phyloP scores from a whole-genome alignment of 192 early-diverging fungal genomes.

The Geranomyces variabilis region DNA sequence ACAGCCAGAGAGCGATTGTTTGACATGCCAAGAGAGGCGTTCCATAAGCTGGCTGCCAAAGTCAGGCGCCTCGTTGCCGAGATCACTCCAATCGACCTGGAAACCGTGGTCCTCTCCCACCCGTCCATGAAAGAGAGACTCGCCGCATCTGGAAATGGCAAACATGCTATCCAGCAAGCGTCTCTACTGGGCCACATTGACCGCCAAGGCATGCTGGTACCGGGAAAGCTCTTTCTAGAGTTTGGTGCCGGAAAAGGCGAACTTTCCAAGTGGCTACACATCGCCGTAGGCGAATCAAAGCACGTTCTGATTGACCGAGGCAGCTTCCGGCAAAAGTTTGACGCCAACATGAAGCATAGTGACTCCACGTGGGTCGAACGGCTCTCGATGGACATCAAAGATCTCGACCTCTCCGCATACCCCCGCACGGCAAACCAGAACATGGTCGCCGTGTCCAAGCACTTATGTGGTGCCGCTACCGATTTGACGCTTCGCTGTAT shows the following conservation, averaged over 20 bases:
- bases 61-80: slow-evolving; percentile 24
- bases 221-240: slow-evolving; percentile 69
- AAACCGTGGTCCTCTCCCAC: slow-evolving; percentile 35
- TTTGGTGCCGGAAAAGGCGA: slow-evolving; percentile 53
- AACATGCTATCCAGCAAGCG: slow-evolving; percentile 68
- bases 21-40: slow-evolving; percentile 17
- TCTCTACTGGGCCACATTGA: slow-evolving; percentile 83
- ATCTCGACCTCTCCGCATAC: slow-evolving; percentile 71
- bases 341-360: slow-evolving; percentile 7
- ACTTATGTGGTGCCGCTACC: slow-evolving; percentile 89
- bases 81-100: neutral
- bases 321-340: slow-evolving; percentile 70
- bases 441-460: slow-evolving; percentile 82
- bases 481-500: slow-evolving; percentile 82
- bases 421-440: slow-evolving; percentile 42
- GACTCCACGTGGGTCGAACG: slow-evolving; percentile 44
- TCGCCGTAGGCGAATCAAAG: slow-evolving; percentile 47
- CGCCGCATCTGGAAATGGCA: slow-evolving; percentile 35
- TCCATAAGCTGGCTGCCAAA: slow-evolving; percentile 29
- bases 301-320: slow-evolving; percentile 79
- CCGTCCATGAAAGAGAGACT: slow-evolving; percentile 25
- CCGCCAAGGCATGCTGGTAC: slow-evolving; percentile 56
- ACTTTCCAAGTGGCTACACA: slow-evolving; percentile 39
- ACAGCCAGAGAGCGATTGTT: slow-evolving; percentile 10
- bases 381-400: slow-evolving; percentile 81